Evolutionary conservation across 345 rosid species (phyloP).

Genomic region (Dovyalis caffra): DNA sequence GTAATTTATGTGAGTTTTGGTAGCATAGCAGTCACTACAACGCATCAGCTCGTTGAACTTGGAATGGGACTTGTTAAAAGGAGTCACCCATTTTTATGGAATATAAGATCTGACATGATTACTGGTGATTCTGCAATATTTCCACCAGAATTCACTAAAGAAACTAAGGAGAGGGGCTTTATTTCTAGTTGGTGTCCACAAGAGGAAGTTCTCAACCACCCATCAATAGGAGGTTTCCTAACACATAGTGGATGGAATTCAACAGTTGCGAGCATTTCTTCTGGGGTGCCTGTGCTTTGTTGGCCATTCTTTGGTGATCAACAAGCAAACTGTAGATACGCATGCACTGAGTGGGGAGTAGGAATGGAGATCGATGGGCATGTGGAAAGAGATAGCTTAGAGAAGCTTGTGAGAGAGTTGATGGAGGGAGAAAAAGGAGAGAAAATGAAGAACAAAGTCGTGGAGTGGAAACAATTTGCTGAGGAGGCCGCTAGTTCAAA

Average conservation of each 20-base stretch:
- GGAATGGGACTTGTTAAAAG: not conserved
- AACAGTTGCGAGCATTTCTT: not conserved
- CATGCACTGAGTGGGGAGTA: not conserved
- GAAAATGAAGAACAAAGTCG: not conserved
- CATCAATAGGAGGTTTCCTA: not conserved
- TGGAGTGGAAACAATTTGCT: not conserved
- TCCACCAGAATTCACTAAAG: not conserved
- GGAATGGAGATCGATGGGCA: not conserved
- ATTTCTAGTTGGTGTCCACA: not conserved
- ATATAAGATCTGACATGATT: not conserved
- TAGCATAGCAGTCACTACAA: not conserved
- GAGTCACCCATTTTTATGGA: not conserved
- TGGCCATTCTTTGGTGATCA: not conserved
- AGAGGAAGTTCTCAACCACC: not conserved
- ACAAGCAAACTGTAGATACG: not conserved
- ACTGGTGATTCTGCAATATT: not conserved
- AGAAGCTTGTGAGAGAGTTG: not conserved
- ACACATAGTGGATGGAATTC: not conserved
- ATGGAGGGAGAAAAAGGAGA: not conserved
- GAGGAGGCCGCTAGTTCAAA: not conserved
- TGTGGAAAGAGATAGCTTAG: not conserved
- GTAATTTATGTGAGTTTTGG: not conserved
- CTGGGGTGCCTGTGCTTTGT: not conserved
- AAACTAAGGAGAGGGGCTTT: not conserved
- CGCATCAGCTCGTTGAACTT: not conserved